Evolutionary conservation across 352 stramenopile species (phyloP).

Genomic region (Phytophthora idaei): DNA sequence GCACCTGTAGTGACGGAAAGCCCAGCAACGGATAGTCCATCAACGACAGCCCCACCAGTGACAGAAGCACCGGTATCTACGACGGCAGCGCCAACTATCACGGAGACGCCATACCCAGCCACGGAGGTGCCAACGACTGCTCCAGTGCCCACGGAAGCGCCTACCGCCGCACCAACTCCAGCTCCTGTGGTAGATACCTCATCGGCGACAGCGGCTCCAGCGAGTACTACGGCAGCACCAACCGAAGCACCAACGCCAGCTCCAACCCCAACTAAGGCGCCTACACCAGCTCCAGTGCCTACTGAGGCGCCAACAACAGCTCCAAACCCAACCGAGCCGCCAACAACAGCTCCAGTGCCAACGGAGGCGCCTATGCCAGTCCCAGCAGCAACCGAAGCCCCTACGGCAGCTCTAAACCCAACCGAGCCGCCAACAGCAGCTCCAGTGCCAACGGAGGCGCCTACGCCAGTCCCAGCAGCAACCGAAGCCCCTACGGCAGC

Average conservation of each 20-base stretch:
- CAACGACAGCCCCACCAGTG: neutral
- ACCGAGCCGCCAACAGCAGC: constrained; percentile 3
- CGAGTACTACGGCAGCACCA: neutral
- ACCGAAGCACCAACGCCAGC: constrained; percentile 13
- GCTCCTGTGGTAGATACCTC: constrained; percentile 1
- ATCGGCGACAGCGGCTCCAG: constrained; percentile 2
- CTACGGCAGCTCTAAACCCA: neutral
- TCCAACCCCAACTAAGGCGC: constrained; percentile 16
- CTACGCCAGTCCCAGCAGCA: constrained; percentile 11
- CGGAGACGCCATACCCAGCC: constrained; percentile 8
- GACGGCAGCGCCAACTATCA: neutral
- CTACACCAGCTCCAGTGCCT: constrained; percentile 6
- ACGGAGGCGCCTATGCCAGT: neutral
- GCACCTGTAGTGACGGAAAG: neutral
- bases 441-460: constrained; percentile 3
- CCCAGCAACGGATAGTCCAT: constrained; percentile 8
- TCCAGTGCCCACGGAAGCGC: constrained; percentile 1
- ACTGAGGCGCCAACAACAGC: constrained; percentile 11
- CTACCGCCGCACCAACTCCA: constrained; percentile 9
- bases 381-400: neutral
- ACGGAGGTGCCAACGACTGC: constrained; percentile 3
- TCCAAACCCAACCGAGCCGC: constrained; percentile 9
- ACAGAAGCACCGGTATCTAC: constrained; percentile 3
- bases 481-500: constrained; percentile 17
- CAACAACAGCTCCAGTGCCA: constrained; percentile 6